Conservation (phyloP, 352 stramenopile species). For the Plasmopara halstedii region DNA sequence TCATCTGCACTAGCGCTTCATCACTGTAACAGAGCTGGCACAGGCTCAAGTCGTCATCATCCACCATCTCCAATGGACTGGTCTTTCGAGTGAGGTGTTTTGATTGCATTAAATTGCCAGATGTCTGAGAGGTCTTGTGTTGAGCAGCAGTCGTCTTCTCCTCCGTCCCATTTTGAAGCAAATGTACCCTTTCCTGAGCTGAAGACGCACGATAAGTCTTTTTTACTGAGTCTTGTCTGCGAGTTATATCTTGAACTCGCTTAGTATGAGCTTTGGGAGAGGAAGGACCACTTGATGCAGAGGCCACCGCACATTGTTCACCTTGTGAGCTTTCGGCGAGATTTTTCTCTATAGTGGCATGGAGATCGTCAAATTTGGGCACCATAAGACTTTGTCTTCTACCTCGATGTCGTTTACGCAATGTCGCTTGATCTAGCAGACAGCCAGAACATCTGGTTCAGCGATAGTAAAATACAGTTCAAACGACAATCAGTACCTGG, state of each 20-base stretch:
- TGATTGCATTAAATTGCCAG: slow-evolving; percentile 4
- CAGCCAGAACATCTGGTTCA: slow-evolving; percentile 4
- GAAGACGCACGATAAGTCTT: slow-evolving; percentile 20
- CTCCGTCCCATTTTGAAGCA: slow-evolving; percentile 9
- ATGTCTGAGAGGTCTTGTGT: slow-evolving; percentile 6
- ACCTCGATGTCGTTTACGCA: slow-evolving; percentile 21
- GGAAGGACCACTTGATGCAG: slow-evolving; percentile 1
- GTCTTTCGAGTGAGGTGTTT: slow-evolving; percentile 6
- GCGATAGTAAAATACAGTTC: background rate
- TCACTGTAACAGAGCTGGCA: slow-evolving; percentile 46
- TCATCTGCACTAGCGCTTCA: slow-evolving; percentile 40
- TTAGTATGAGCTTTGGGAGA: slow-evolving; percentile 5
- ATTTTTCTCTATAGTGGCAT: slow-evolving; percentile 2
- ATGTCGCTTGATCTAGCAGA: slow-evolving; percentile 1
- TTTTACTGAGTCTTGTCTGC: background rate
- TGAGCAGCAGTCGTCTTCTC: slow-evolving; percentile 1
- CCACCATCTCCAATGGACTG: slow-evolving; percentile 24
- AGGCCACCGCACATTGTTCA: background rate
- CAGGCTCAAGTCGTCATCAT: slow-evolving; percentile 12
- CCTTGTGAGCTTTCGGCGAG: slow-evolving; percentile 1
- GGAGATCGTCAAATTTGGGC: slow-evolving; percentile 13
- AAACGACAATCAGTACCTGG: slow-evolving; percentile 6
- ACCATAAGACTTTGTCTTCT: slow-evolving; percentile 28
- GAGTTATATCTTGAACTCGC: slow-evolving; percentile 1
- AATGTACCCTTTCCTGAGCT: slow-evolving; percentile 33